A percentile compares a stretch with the other conserved stretches of the same genome.
Evolutionary conservation across 2,329 filamentous ascomycete species (phyloP).

Genomic region (Monosporascus sp.): DNA sequence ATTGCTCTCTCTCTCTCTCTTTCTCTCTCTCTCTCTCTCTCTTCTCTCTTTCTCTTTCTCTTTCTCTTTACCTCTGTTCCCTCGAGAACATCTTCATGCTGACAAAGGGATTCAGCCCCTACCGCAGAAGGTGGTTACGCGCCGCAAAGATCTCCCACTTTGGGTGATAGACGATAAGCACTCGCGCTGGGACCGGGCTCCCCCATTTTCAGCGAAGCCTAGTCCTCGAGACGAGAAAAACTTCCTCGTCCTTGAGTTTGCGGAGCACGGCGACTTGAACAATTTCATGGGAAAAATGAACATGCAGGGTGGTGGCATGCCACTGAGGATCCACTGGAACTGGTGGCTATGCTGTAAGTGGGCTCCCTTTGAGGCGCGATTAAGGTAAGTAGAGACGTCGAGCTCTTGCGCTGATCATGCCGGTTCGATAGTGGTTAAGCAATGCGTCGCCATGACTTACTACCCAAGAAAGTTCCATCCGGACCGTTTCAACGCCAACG

Average conservation of each 20-base stretch:
- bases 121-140: too few species aligned
- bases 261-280: background rate
- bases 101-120: too few species aligned
- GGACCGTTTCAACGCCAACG: background rate
- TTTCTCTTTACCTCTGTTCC: too few species aligned
- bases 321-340: background rate
- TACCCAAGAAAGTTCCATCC: background rate
- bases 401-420: background rate
- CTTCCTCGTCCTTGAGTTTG: background rate
- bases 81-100: too few species aligned
- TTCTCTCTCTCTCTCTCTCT: too few species aligned
- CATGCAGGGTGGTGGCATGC: background rate
- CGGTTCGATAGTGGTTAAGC: background rate
- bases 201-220: too few species aligned
- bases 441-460: background rate
- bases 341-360: background rate
- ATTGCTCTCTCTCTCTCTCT: too few species aligned
- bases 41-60: too few species aligned
- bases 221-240: background rate
- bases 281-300: background rate
- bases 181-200: too few species aligned
- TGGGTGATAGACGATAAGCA: too few species aligned
- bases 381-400: background rate
- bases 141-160: too few species aligned
- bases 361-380: background rate